Evolutionary conservation across 306 rosid species (phyloP), one percentile per base, ranked within the genome.

Genomic region (Rosa chinensis): DNA sequence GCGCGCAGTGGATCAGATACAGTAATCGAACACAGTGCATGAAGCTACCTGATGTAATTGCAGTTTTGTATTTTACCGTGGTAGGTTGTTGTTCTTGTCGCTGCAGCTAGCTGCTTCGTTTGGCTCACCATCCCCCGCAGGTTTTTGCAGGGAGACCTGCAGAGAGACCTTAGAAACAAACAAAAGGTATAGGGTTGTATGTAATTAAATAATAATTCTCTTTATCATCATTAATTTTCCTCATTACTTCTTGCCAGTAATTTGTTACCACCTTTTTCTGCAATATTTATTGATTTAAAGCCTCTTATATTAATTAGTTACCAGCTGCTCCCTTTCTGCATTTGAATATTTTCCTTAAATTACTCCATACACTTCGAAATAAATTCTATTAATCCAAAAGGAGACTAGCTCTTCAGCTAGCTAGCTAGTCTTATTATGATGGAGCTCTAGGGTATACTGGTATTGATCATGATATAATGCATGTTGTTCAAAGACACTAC

Each of bases 41-140:
- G 79, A 50, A 78, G 82, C 69, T 39, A 62, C 68, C 83, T 78
- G 79, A 82, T 77, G 69, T 66, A 64, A 68, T 81, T 28, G 83
- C 77, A 62, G 78, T 81, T 49, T 80, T 79, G 83, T 76, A 74
- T 66, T 67, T 48, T 72, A 53, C 62, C 43, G 37, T 81, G 82
- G 84, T 82, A 82, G 86, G 86, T 80, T 85, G 84, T 81, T 81
- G 85, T 71, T 87, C 82, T 82, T 78, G 88, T 87, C 86, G 76
- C 86, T 74, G 85, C 85, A 82, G 66, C 66, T 25, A 21, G 68
- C 43, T 79, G 83, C 85, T 82, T 85, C 78, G 78, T 75, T 82
- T 76, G 82, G 82, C 82, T 82, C 81, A 78, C 85, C 63, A 45
- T 13, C 75, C 76, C 68, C 72, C 79, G 86, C 86, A 79, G 83